phyloP scores from a whole-genome alignment of 177 flowering plant genomes.

The Vitis hybrid region DNA sequence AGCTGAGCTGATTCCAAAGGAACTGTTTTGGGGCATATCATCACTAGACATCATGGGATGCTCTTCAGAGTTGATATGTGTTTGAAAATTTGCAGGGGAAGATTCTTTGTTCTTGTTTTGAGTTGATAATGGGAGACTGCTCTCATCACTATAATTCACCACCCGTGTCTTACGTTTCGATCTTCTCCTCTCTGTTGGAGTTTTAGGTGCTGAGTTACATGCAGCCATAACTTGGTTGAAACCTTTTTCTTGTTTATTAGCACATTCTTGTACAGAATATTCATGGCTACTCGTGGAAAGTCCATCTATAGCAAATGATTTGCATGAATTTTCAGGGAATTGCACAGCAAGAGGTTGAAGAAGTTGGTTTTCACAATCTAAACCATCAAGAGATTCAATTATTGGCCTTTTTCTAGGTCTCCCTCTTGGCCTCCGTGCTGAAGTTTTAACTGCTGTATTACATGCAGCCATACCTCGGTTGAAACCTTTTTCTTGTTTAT shows the following conservation, averaged over 20 bases:
- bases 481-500: too few species aligned
- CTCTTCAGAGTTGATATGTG: constrained; percentile 11
- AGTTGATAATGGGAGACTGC: neutral
- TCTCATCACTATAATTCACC: constrained; percentile 11
- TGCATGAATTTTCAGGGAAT: constrained; percentile 6
- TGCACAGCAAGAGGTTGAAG: constrained; percentile 13
- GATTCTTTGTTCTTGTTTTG: constrained; percentile 18
- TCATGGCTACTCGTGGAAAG: neutral
- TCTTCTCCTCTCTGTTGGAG: too few species aligned
- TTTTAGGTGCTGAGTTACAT: too few species aligned
- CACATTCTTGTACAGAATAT: neutral
- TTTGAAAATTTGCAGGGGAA: constrained; percentile 16
- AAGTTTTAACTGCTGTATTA: constrained; percentile 4
- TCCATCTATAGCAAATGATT: neutral
- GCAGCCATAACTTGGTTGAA: too few species aligned
- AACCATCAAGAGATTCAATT: constrained; percentile 7
- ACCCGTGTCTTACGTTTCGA: too few species aligned
- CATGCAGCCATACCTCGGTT: too few species aligned
- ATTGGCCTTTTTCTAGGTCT: constrained; percentile 36
- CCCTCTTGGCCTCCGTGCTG: constrained; percentile 35
- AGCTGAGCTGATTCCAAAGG: constrained; percentile 16
- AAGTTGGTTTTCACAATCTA: constrained; percentile 2
- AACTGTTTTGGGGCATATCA: constrained; percentile 1
- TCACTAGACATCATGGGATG: constrained; percentile 13
- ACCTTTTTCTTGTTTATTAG: neutral